These are phyloP conservation scores for Exophiala oligosperma DNA, from an alignment of 2,329 filamentous ascomycete genomes.

Conservation along the genomic window DNA sequence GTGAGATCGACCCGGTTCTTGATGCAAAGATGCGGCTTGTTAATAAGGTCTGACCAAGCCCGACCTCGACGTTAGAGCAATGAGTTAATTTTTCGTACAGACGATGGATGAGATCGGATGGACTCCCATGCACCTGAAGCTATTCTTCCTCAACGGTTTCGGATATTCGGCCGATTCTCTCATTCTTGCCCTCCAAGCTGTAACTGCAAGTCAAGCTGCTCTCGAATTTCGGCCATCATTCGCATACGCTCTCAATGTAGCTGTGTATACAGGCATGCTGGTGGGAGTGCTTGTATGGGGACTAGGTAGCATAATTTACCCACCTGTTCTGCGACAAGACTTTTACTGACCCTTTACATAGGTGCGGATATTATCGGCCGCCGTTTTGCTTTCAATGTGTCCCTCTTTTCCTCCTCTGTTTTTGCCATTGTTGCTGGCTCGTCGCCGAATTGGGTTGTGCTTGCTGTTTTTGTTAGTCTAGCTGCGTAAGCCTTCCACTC, in stretches of 20 bases:
- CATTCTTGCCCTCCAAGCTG: conserved; percentile 31
- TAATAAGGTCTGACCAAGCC: conserved; percentile 30
- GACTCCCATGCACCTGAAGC: conserved; percentile 59
- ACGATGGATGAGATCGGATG: conserved; percentile 60
- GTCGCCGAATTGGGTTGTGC: conserved; percentile 56
- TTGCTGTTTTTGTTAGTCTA: conserved; percentile 22
- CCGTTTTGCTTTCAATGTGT: conserved; percentile 67
- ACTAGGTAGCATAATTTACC: conserved; percentile 42
- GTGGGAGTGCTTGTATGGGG: conserved; percentile 64
- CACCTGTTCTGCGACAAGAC: not conserved
- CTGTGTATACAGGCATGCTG: conserved; percentile 44
- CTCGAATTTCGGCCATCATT: conserved; percentile 27
- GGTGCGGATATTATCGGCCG: conserved; percentile 66
- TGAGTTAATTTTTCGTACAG: conserved; percentile 3
- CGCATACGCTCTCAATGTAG: conserved; percentile 36
- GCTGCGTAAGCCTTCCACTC: conserved; percentile 8
- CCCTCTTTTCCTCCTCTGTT: conserved; percentile 62
- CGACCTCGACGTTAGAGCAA: not conserved
- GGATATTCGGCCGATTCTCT: conserved; percentile 48
- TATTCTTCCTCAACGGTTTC: conserved; percentile 64
- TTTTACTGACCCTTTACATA: conserved; percentile 23
- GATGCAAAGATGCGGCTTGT: conserved; percentile 41
- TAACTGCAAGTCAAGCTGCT: conserved; percentile 25
- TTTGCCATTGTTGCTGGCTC: conserved; percentile 66
- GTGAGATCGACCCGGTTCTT: too few species aligned